Evolutionary conservation across 75 land plant species (phyloP).

Genomic region (Gnetum montanum): DNA sequence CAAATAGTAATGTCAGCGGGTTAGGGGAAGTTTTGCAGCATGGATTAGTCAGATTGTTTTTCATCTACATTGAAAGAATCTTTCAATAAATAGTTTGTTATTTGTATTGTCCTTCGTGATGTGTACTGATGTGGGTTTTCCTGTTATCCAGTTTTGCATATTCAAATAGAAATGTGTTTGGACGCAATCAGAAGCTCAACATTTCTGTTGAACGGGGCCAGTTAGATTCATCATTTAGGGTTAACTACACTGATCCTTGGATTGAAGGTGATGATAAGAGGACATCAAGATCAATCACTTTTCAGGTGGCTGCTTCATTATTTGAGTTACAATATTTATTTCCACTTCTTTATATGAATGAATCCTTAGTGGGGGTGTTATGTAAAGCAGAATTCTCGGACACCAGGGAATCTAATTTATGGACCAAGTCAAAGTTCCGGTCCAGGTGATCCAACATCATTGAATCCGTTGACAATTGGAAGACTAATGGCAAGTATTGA

Average conservation of each 20-base stretch:
- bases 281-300: constrained; percentile 72
- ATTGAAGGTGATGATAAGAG: constrained; percentile 97
- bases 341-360: neutral
- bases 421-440: constrained; percentile 15
- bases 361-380: neutral
- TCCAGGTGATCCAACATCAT: constrained; percentile 16
- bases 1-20: too few relatives aligned
- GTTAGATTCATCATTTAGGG: constrained; percentile 81
- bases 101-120: too few relatives aligned
- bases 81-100: too few relatives aligned
- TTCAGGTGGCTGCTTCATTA: constrained; percentile 88
- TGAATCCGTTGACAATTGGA: constrained; percentile 51
- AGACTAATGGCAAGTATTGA: constrained; percentile 86
- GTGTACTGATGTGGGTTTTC: too few relatives aligned
- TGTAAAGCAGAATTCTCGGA: constrained; percentile 73
- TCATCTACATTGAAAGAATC: too few relatives aligned
- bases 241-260: constrained; percentile 97
- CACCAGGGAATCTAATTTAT: constrained; percentile 80
- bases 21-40: too few relatives aligned
- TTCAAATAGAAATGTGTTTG: constrained; percentile 93
- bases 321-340: neutral
- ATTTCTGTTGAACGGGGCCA: constrained; percentile 91
- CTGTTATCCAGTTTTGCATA: constrained; percentile 97
- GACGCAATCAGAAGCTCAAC: constrained; percentile 87
- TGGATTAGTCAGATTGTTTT: too few relatives aligned